These are phyloP conservation scores for Niveomyces coronatus DNA, from an alignment of 2,329 filamentous ascomycete species.

Conservation along the genomic window DNA sequence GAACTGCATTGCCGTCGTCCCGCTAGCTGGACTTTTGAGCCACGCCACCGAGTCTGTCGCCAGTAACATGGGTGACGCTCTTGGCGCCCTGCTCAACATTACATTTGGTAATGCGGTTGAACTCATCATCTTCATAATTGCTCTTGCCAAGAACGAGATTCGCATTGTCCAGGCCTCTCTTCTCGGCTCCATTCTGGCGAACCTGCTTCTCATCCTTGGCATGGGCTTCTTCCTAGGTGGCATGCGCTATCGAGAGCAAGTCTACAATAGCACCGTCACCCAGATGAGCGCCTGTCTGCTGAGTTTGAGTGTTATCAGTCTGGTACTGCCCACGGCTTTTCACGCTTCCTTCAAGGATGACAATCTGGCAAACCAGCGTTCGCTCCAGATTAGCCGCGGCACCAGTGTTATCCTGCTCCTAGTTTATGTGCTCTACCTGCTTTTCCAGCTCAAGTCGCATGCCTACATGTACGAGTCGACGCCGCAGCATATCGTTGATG, in stretches of 20 bases:
- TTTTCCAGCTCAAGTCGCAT: constrained; percentile 89
- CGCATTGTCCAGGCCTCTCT: constrained; percentile 86
- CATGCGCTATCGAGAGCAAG: constrained; percentile 78
- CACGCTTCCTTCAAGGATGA: constrained; percentile 70
- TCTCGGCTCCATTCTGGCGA: constrained; percentile 81
- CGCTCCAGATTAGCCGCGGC: constrained; percentile 77
- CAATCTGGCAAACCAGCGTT: constrained; percentile 53
- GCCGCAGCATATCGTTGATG: constrained; percentile 85
- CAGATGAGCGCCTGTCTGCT: constrained; percentile 93
- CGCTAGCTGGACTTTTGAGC: constrained; percentile 60
- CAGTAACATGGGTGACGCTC: constrained; percentile 58
- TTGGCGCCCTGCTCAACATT: constrained; percentile 64
- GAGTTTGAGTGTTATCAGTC: constrained; percentile 80
- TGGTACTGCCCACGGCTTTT: constrained; percentile 83
- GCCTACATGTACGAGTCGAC: constrained; percentile 88
- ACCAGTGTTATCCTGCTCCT: constrained; percentile 77
- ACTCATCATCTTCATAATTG: constrained; percentile 51
- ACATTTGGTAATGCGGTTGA: constrained; percentile 74
- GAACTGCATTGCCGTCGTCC: constrained; percentile 67
- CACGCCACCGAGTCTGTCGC: constrained; percentile 69
- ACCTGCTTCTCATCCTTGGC: constrained; percentile 77
- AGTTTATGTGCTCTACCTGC: constrained; percentile 72
- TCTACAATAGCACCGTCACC: constrained; percentile 91
- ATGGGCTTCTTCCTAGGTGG: constrained; percentile 88
- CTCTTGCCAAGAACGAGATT: constrained; percentile 57